These are phyloP conservation scores for Gaertneriomyces semiglobifer DNA, from an alignment of 192 early-diverging fungal genomes.

Conservation along the genomic window DNA sequence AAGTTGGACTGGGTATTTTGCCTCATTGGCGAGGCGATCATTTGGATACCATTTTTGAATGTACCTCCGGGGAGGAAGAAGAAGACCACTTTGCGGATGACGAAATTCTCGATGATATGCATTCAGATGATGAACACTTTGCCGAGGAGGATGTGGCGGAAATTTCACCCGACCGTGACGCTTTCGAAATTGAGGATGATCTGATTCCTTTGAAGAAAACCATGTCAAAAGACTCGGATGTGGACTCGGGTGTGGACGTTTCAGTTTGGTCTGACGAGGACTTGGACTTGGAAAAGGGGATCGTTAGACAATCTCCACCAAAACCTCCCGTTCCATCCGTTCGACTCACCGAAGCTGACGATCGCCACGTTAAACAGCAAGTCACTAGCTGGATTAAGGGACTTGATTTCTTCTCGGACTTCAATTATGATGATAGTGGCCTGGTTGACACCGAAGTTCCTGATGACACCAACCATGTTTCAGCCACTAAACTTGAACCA, in stretches of 20 bases:
- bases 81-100: background rate
- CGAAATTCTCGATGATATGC: background rate
- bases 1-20: too few relatives aligned
- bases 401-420: background rate
- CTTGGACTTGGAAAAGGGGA: background rate
- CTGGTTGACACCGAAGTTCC: background rate
- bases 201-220: background rate
- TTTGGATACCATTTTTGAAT: too few relatives aligned
- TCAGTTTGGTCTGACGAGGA: background rate
- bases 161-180: too few relatives aligned
- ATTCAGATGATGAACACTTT: background rate
- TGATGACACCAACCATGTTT: background rate
- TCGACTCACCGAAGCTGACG: background rate
- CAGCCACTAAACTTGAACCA: background rate
- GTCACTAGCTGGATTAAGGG: background rate
- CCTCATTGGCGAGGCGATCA: too few relatives aligned
- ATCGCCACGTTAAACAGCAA: background rate
- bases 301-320: too few relatives aligned
- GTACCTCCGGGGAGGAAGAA: too few relatives aligned
- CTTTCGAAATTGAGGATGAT: background rate
- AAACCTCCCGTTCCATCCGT: background rate
- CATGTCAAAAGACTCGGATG: background rate
- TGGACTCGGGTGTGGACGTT: constrained; percentile 3
- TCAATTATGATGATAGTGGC: background rate
- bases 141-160: too few relatives aligned